Evolutionary conservation across 805 yeast genomes (phyloP), one percentile per base, ranked within the genome.

Genomic region (baker's yeast (Saccharomyces cerevisiae)): DNA sequence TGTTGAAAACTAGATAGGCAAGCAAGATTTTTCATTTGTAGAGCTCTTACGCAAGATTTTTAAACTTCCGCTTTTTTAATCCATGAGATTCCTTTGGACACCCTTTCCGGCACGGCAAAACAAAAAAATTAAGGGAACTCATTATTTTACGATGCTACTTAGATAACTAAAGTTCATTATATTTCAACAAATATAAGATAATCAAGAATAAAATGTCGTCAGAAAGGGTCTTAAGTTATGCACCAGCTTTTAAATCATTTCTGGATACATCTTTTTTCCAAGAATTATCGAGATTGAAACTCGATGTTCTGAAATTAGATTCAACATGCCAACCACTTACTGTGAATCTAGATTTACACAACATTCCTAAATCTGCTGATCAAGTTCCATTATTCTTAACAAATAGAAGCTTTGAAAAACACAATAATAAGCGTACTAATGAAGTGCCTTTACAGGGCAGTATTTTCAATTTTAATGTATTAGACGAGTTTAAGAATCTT

Each of bases 211-310:
- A 36, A 36, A 36, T 36, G 43, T 36, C 43, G 11, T 36, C 43
- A 17, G 43, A 36, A 17, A 36, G 11, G 24, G 43, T 36, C 8
- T 36, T 36, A 17, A 70, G 66, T 47, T 72, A 61, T 57, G 61
- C 69, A 0, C 51, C 78, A 1, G 78, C 87, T 0, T 68, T 83
- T 22, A 83, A 80, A 54, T 84, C 96, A 2, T 87, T 86, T 67
- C 83, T 87, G 24, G 97, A 92, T 63, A 82, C 96, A 0, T 80
- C 96, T 0, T 94, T 94, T 69, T 94, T 92, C 73, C 84, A 85
- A 46, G 79, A 79, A 59, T 76, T 94, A 10, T 78, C 96, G 0
- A 79, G 82, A 49, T 69, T 83, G 59, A 94, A 94, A 65, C 76
- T 94, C 48, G 85, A 89, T 57, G 79, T 83, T 36, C 78, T 82